Evolutionary conservation across 495 filamentous ascomycete genomes (phyloP), one percentile per base, ranked within the genome.

Genomic region (Bryoglossum gracile): DNA sequence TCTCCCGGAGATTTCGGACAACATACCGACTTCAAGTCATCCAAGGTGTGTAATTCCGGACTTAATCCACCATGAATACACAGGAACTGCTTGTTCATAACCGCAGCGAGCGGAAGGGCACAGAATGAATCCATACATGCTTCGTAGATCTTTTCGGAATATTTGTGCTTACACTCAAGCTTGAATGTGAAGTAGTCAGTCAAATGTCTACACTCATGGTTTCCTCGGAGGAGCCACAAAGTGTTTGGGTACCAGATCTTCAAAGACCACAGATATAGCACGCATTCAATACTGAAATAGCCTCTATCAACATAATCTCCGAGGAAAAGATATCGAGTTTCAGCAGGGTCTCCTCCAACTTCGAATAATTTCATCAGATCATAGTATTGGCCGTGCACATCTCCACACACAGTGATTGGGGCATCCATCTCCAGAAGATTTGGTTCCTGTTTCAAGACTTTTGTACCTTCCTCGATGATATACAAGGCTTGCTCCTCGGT

Each of bases 161-260:
- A 98, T 62, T 98, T 98, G 77, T 98, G 89, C 71, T 92, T 94
- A 73, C 92, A 98, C 68, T 98, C 92, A 46, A 98, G 77, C 75
- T 97, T 96, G 73, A 98, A 98, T 43, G 92, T 98, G 72, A 98
- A 98, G 73, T 98, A 98, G 63, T 98, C 92, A 21, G 92, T 98
- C 73, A 98, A 75, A 71, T 98, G 92, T 61, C 92, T 82, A 66
- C 92, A 98, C 72, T 98, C 92, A 69, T 98, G 92, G 64, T 98
- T 98, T 56, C 92, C 92, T 50, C 92, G 83, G 55, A 98, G 78
- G 59, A 98, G 72, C 92, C 92, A 98, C 40, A 98, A 84, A 3
- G 88, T 91, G 61, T 95, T 89, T 9, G 92, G 92, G 62, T 98
- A 97, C 83, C 94, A 95, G 65, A 98, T 96, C 78, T 98, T 98